phyloP scores from a whole-genome alignment of 2,329 filamentous ascomycete genomes.

The Talaromyces sp. region DNA sequence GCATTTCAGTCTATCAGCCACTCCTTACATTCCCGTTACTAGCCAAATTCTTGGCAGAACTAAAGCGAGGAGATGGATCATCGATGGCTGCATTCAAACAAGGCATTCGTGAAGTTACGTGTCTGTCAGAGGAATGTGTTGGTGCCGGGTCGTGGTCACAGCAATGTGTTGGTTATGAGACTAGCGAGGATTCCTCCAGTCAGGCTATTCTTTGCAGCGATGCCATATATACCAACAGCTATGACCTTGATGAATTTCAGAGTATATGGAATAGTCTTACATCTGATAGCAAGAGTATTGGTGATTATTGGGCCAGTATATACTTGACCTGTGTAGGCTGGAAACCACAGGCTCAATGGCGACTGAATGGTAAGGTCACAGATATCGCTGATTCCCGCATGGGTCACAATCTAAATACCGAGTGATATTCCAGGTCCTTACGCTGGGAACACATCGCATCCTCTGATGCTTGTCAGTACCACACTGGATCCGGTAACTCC shows the following conservation, averaged over 20 bases:
- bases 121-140: constrained; percentile 29
- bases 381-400: neutral
- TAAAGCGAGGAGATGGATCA: constrained; percentile 27
- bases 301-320: constrained; percentile 40
- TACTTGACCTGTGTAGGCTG: constrained; percentile 37
- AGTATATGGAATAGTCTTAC: constrained; percentile 24
- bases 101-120: constrained; percentile 24
- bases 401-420: neutral
- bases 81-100: constrained; percentile 33
- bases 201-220: constrained; percentile 34
- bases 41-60: constrained; percentile 26
- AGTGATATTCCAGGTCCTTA: constrained; percentile 16
- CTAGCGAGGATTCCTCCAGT: constrained; percentile 30
- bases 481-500: constrained; percentile 21
- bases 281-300: constrained; percentile 28
- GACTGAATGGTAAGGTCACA: constrained; percentile 30
- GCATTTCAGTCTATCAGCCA: constrained; percentile 34
- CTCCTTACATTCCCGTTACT: constrained; percentile 28
- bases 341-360: constrained; percentile 34
- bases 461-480: constrained; percentile 21
- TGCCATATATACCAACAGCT: constrained; percentile 25
- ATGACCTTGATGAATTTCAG: constrained; percentile 23
- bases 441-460: constrained; percentile 19
- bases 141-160: constrained; percentile 31
- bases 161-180: constrained; percentile 25